A percentile compares a stretch with the other conserved stretches of the same genome.
Conservation (phyloP, 2,329 filamentous ascomycete species). For the Aspergillus awamori region DNA sequence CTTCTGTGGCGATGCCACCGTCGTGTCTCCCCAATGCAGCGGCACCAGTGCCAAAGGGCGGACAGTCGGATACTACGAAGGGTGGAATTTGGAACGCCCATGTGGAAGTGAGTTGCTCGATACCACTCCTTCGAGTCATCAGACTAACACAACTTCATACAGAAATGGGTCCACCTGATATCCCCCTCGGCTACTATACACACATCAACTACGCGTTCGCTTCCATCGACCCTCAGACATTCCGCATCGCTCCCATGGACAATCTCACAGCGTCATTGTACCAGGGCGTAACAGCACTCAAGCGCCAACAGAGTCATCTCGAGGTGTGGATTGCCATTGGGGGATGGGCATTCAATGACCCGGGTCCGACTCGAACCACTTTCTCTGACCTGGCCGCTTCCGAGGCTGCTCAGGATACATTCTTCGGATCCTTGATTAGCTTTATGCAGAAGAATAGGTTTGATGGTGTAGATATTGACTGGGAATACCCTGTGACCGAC, state of each 20-base stretch:
- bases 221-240: conserved; percentile 45
- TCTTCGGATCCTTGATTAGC: conserved; percentile 19
- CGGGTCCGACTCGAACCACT: conserved; percentile 18
- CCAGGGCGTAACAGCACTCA: conserved; percentile 35
- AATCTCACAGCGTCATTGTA: conserved; percentile 21
- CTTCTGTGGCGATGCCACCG: conserved; percentile 14
- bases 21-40: conserved; percentile 15
- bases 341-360: conserved; percentile 30
- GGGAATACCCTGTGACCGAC: conserved; percentile 21
- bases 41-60: conserved; percentile 8
- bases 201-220: conserved; percentile 49
- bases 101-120: conserved; percentile 22
- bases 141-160: background rate
- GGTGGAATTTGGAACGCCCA: conserved; percentile 29
- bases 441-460: conserved; percentile 17
- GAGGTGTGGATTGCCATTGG: conserved; percentile 31
- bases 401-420: conserved; percentile 10
- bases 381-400: conserved; percentile 25
- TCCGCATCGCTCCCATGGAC: conserved; percentile 31
- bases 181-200: conserved; percentile 27
- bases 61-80: conserved; percentile 43
- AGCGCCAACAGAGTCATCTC: conserved; percentile 25
- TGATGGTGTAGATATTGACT: conserved; percentile 22
- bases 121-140: background rate
- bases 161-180: conserved; percentile 21